Conservation (phyloP, 2,329 filamentous ascomycete genomes). For the Penicillium thymicola region DNA sequence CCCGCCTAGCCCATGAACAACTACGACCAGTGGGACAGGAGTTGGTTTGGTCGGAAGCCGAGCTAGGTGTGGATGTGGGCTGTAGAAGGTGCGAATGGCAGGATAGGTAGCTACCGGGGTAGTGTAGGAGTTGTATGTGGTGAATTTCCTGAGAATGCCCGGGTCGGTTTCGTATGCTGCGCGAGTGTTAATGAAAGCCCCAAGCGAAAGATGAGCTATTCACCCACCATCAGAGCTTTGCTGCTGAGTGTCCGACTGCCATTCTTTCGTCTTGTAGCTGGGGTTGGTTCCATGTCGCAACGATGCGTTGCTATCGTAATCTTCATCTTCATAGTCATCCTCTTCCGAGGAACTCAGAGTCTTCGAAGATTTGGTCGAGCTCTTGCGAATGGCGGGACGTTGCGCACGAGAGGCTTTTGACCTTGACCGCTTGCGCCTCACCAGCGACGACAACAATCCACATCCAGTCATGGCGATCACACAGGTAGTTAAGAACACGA, state of each 20-base stretch:
- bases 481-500: conserved; percentile 33
- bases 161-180: conserved; percentile 61
- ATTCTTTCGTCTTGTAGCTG: conserved; percentile 17
- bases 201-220: neutral
- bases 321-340: conserved; percentile 38
- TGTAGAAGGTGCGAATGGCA: conserved; percentile 76
- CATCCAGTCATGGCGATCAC: conserved; percentile 38
- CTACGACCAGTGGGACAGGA: conserved; percentile 80
- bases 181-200: conserved; percentile 9
- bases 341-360: conserved; percentile 37
- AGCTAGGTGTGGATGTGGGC: conserved; percentile 74
- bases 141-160: conserved; percentile 74
- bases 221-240: conserved; percentile 32
- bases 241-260: conserved; percentile 25
- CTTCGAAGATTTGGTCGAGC: conserved; percentile 25
- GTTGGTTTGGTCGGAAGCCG: conserved; percentile 71
- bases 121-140: conserved; percentile 67
- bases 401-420: conserved; percentile 12
- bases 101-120: conserved; percentile 69
- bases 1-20: conserved; percentile 90
- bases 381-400: conserved; percentile 14
- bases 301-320: conserved; percentile 35
- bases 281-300: conserved; percentile 28
- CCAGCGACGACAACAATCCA: conserved; percentile 31
- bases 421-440: conserved; percentile 23